Base-by-base conservation (phyloP, 345 rosid genomes). In the Clarkia xantiana region DNA sequence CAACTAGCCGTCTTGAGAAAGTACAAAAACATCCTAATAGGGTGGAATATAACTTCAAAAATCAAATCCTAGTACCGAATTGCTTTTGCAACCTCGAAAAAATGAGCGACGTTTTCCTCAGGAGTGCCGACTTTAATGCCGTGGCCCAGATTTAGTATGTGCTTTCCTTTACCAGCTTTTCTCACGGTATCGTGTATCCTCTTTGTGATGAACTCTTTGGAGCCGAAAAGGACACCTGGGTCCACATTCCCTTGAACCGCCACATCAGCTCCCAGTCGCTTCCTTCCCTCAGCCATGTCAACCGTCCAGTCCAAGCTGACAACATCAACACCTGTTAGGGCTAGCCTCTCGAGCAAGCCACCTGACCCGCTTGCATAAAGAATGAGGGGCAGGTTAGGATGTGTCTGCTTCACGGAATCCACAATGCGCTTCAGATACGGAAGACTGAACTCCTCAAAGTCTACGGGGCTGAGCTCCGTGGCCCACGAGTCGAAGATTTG, bases 281-380 rank as follows among this genome's bases (percentile, higher is more conserved):
- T 80, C 54, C 95, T 78, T 44, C 96, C 96, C 71, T 93, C 96
- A 45, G 95, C 95, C 95, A 93, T 87, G 72, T 93, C 95, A 20
- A 87, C 90, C 11, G 96, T 80, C 96, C 99, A 91, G 58, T 91
- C 99, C 76, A 93, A 68, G 79, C 99, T 84, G 51, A 93, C 94
- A 9, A 93, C 99, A 53, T 93, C 96, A 8, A 84, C 94, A 9
- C 95, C 90, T 0, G 99, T 84, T 57, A 72, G 57, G 55, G 86
- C 71, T 53, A 93, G 68, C 69, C 96, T 84, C 75, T 93, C 99
- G 5, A 87, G 78, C 64, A 93, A 56, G 29, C 96, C 96, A 12
- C 99, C 99, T 1, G 95, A 93, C 47, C 99, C 90, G 43, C 99
- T 87, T 3, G 99, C 90, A 34, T 86, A 86, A 5, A 91, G 81